phyloP scores from a whole-genome alignment of 441 rosid species.

The Gossypium gossypioides region DNA sequence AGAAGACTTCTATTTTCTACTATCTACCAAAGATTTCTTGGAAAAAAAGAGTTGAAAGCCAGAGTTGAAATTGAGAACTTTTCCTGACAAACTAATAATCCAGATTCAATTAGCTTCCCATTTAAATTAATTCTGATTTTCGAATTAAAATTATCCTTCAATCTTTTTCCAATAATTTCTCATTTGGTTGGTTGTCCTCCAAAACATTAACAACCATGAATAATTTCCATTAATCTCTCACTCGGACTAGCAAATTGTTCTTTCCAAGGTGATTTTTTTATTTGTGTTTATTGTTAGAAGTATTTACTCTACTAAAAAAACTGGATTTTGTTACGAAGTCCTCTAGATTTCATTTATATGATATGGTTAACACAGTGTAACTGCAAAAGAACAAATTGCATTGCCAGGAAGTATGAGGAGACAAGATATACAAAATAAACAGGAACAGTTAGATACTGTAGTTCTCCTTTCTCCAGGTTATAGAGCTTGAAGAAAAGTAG shows the following conservation, averaged over 20 bases:
- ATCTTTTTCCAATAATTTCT: neutral
- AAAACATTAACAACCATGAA: neutral
- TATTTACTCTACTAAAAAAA: neutral
- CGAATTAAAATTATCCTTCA: neutral
- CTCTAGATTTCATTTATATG: neutral
- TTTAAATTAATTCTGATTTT: neutral
- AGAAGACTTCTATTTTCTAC: neutral
- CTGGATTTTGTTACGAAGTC: neutral
- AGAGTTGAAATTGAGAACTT: neutral
- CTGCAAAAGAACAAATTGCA: conserved; percentile 30
- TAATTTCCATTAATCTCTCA: neutral
- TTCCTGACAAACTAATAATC: neutral
- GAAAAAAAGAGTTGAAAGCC: neutral
- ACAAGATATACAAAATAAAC: neutral
- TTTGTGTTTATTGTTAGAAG: neutral
- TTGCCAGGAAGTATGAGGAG: neutral
- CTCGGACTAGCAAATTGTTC: neutral
- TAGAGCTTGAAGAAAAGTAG: conserved; percentile 84
- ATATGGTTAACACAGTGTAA: conserved; percentile 17
- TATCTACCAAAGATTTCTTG: neutral
- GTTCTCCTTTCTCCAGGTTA: conserved; percentile 65
- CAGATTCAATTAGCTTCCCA: neutral
- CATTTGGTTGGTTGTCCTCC: neutral
- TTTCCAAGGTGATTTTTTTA: neutral
- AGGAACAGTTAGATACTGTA: conserved; percentile 39